Conservation (phyloP, 2,329 filamentous ascomycete genomes). For the Pseudohalonectria lignicola region DNA sequence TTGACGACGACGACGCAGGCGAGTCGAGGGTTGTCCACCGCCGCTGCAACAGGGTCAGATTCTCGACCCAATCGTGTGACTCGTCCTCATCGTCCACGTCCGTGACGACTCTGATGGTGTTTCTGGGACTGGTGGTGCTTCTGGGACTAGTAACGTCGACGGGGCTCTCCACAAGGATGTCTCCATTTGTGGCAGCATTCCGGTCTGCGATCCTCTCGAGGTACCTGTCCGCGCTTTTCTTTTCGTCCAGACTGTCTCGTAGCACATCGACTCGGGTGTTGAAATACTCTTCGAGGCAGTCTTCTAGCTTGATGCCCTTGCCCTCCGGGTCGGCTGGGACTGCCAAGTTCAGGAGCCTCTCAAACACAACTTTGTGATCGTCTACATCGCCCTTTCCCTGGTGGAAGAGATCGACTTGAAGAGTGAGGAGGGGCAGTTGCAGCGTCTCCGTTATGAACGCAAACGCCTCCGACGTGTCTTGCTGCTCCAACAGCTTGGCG, state of each 20-base stretch:
- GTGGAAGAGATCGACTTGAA: constrained; percentile 89
- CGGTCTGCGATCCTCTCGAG: too few relatives aligned
- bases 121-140: constrained; percentile 12
- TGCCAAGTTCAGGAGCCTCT: constrained; percentile 80
- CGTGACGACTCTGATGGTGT: constrained; percentile 21
- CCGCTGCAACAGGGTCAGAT: constrained; percentile 17
- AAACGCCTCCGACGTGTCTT: constrained; percentile 94
- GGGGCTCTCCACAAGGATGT: neutral
- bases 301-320: constrained; percentile 68
- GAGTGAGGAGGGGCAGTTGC: constrained; percentile 72
- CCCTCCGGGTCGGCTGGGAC: constrained; percentile 68
- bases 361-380: constrained; percentile 91
- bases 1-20: constrained; percentile 9
- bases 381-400: constrained; percentile 75
- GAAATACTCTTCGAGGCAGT: constrained; percentile 90
- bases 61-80: constrained; percentile 5
- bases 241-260: constrained; percentile 53
- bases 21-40: constrained; percentile 20
- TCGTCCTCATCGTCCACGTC: constrained; percentile 10
- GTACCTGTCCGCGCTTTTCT: constrained; percentile 23
- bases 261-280: constrained; percentile 87
- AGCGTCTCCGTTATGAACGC: constrained; percentile 87
- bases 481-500: constrained; percentile 65
- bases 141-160: constrained; percentile 2
- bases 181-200: too few relatives aligned